phyloP scores from a whole-genome alignment of 108 stramenopile genomes.

The Cyclostephanos invisitatus region DNA sequence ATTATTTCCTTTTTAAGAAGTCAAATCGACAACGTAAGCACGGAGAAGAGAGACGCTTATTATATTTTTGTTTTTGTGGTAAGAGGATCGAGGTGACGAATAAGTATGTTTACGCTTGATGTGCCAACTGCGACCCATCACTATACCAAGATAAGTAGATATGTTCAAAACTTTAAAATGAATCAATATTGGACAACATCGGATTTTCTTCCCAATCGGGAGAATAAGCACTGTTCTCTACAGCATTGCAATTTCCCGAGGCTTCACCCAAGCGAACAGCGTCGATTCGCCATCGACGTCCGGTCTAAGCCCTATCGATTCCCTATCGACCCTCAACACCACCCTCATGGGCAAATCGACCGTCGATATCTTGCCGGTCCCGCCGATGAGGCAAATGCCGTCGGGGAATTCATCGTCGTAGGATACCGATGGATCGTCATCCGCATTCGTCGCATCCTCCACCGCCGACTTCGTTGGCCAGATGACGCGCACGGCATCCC shows the following conservation, averaged over 20 bases:
- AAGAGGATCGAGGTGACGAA: too few relatives aligned
- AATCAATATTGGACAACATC: too few relatives aligned
- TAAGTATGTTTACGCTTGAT: too few relatives aligned
- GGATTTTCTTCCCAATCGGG: too few relatives aligned
- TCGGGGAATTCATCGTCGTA: conserved; percentile 45
- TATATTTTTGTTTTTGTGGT: too few relatives aligned
- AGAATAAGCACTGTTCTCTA: not conserved
- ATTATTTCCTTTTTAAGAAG: too few relatives aligned
- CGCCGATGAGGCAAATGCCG: conserved; percentile 43
- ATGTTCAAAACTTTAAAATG: too few relatives aligned
- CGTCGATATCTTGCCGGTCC: conserved; percentile 29
- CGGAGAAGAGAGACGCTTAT: too few relatives aligned
- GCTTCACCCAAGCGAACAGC: conserved; percentile 48
- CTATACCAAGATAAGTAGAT: too few relatives aligned
- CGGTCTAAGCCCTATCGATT: conserved; percentile 27
- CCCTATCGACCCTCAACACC: conserved; percentile 38
- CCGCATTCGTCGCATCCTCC: not conserved
- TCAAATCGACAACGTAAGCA: too few relatives aligned
- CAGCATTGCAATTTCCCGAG: conserved; percentile 21
- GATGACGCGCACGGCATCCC: conserved; percentile 27
- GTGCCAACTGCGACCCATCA: too few relatives aligned
- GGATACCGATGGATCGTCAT: conserved; percentile 25
- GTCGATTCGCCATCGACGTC: conserved; percentile 18
- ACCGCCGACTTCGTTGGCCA: too few relatives aligned
- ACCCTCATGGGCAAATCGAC: conserved; percentile 41